A percentile compares a stretch with the other conserved stretches of the same genome.
phyloP scores from a whole-genome alignment of 108 stramenopile species.

The Parmales sp. region DNA sequence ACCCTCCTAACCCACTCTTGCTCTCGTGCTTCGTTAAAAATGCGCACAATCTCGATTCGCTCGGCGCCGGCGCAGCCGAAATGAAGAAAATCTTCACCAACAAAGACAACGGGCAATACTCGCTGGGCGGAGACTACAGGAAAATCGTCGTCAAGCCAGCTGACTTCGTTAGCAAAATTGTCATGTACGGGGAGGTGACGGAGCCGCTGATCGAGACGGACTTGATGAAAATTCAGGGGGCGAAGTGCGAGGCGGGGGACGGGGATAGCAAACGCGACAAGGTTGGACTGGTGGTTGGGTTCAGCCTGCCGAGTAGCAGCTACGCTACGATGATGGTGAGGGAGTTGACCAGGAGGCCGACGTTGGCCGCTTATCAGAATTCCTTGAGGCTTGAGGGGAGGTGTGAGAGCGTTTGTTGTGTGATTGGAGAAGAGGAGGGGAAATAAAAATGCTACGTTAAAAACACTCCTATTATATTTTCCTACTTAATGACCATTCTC shows the following conservation, averaged over 20 bases:
- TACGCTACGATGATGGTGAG: constrained; percentile 82
- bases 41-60: not conserved
- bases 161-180: constrained; percentile 52
- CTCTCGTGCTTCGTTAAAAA: not conserved
- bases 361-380: constrained; percentile 65
- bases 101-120: not conserved
- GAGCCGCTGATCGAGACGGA: constrained; percentile 72
- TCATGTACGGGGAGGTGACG: constrained; percentile 53
- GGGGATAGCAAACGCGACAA: not conserved
- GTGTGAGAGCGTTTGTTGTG: no score
- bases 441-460: no score
- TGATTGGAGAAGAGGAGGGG: no score
- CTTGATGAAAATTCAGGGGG: constrained; percentile 52
- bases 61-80: not conserved
- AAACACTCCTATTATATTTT: no score
- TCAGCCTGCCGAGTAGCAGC: constrained; percentile 69
- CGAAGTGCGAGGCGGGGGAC: not conserved
- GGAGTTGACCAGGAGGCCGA: constrained; percentile 71
- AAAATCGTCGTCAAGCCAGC: constrained; percentile 55
- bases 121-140: constrained; percentile 66
- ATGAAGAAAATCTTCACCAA: not conserved
- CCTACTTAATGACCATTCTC: no score
- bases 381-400: constrained; percentile 43
- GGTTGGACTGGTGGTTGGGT: constrained; percentile 68
- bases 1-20: no score